Percentiles rank a stretch among this genome's conserved stretches.
Conservation (phyloP, 1,139 yeast genomes). For the Geotrichum macrosporum region DNA sequence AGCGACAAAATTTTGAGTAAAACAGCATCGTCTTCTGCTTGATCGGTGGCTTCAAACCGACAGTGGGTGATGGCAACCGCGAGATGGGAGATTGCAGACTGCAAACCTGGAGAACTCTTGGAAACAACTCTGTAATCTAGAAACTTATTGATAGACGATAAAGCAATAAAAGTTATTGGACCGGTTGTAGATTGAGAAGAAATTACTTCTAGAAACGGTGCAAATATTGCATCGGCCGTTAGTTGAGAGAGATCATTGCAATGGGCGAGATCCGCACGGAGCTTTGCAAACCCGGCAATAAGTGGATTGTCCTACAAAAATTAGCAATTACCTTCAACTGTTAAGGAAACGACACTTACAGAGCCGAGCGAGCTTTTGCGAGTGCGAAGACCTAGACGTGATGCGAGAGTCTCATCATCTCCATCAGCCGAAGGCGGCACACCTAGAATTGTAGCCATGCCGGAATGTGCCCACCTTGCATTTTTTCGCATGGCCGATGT, state of each 20-base stretch:
- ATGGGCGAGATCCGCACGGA: slow-evolving; percentile 65
- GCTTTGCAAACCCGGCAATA: slow-evolving; percentile 74
- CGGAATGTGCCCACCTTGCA: slow-evolving; percentile 73
- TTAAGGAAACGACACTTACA: background rate
- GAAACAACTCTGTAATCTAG: slow-evolving; percentile 55
- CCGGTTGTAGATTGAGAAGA: slow-evolving; percentile 85
- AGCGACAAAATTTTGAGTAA: slow-evolving; percentile 73
- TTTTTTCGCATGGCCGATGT: slow-evolving; percentile 89
- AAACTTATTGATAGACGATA: slow-evolving; percentile 69
- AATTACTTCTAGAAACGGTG: slow-evolving; percentile 80
- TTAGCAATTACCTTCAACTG: too few relatives aligned
- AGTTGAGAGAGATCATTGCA: slow-evolving; percentile 51
- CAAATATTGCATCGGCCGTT: slow-evolving; percentile 69
- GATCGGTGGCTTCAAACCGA: slow-evolving; percentile 92
- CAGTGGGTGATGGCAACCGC: slow-evolving; percentile 85
- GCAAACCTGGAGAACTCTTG: slow-evolving; percentile 46
- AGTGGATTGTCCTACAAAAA: slow-evolving; percentile 52
- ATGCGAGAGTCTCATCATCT: slow-evolving; percentile 38
- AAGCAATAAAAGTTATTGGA: slow-evolving; percentile 73
- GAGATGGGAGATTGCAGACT: slow-evolving; percentile 50
- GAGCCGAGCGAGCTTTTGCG: background rate
- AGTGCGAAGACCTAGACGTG: slow-evolving; percentile 30
- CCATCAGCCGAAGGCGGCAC: slow-evolving; percentile 30
- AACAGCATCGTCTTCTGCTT: slow-evolving; percentile 87
- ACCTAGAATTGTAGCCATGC: slow-evolving; percentile 83